phyloP scores from a whole-genome alignment of 352 stramenopile species.

The Peronospora destructor region DNA sequence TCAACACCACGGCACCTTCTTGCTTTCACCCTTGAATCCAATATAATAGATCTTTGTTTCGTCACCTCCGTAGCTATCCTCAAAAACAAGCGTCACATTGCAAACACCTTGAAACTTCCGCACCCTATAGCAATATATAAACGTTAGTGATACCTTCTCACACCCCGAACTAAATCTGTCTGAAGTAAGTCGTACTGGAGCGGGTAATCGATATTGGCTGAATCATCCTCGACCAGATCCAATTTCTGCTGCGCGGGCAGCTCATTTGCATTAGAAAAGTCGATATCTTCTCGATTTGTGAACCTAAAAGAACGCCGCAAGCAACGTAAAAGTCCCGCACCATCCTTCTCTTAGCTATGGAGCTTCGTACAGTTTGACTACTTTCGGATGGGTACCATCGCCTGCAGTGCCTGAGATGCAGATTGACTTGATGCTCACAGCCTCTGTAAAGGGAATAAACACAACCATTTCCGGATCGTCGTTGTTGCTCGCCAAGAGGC shows the following conservation, averaged over 20 bases:
- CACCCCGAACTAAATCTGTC: neutral
- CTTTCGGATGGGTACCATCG: slow-evolving; percentile 74
- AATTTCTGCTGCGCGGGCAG: slow-evolving; percentile 68
- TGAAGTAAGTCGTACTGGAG: slow-evolving; percentile 41
- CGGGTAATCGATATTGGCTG: slow-evolving; percentile 64
- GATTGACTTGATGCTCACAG: slow-evolving; percentile 85
- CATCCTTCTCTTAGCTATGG: neutral
- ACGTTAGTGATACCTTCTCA: neutral
- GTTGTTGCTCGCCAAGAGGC: slow-evolving; percentile 68
- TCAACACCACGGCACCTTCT: slow-evolving; percentile 44
- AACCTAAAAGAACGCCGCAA: slow-evolving; percentile 33
- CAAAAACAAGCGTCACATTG: slow-evolving; percentile 73
- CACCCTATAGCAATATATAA: slow-evolving; percentile 36
- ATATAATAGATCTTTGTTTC: slow-evolving; percentile 83
- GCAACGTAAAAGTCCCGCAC: neutral
- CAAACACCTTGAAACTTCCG: slow-evolving; percentile 84
- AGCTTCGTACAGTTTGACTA: slow-evolving; percentile 60
- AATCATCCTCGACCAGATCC: slow-evolving; percentile 66
- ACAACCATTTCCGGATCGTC: slow-evolving; percentile 82
- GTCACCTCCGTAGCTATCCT: slow-evolving; percentile 65
- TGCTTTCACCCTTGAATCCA: slow-evolving; percentile 80
- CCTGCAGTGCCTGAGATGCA: slow-evolving; percentile 69
- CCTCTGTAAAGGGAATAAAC: slow-evolving; percentile 82
- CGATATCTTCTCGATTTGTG: slow-evolving; percentile 79
- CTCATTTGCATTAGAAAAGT: slow-evolving; percentile 78